Evolutionary conservation across 805 yeast genomes (phyloP).

Genomic region (Yarrowia phangngaensis): DNA sequence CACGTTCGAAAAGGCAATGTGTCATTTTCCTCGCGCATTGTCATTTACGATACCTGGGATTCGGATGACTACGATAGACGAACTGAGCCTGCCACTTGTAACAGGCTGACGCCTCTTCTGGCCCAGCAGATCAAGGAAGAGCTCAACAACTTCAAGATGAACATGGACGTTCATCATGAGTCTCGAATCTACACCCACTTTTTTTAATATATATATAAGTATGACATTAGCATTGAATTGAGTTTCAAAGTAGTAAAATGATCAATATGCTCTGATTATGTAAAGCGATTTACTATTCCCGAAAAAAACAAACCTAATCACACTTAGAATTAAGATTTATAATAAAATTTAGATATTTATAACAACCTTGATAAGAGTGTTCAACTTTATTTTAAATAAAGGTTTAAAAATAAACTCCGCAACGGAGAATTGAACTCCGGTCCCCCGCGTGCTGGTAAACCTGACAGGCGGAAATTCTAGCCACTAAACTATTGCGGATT

Average conservation of each 20-base stretch:
- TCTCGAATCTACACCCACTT: constrained; percentile 83
- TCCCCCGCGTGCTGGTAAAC: too few relatives aligned
- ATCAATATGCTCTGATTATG: too few relatives aligned
- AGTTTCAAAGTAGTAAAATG: too few relatives aligned
- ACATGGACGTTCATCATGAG: constrained; percentile 78
- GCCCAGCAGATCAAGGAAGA: constrained; percentile 87
- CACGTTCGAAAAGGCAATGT: constrained; percentile 38
- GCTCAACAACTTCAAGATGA: constrained; percentile 69
- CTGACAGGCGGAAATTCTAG: constrained; percentile 43
- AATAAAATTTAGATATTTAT: too few relatives aligned
- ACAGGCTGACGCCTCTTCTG: constrained; percentile 77
- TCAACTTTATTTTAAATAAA: too few relatives aligned
- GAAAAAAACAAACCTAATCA: too few relatives aligned
- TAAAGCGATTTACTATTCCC: too few relatives aligned
- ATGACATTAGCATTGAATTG: not conserved
- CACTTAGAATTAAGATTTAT: too few relatives aligned
- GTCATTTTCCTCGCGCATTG: constrained; percentile 73
- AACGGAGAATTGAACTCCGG: too few relatives aligned
- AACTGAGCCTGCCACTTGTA: constrained; percentile 90
- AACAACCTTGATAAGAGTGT: too few relatives aligned
- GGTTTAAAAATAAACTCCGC: too few relatives aligned
- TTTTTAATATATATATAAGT: constrained; percentile 43
- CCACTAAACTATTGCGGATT: constrained; percentile 41
- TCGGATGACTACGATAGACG: constrained; percentile 85
- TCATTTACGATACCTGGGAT: constrained; percentile 79